Percentiles rank a stretch among this genome's conserved stretches.
phyloP scores from a whole-genome alignment of 192 early-diverging fungal genomes.

The Coemansia sp. region DNA sequence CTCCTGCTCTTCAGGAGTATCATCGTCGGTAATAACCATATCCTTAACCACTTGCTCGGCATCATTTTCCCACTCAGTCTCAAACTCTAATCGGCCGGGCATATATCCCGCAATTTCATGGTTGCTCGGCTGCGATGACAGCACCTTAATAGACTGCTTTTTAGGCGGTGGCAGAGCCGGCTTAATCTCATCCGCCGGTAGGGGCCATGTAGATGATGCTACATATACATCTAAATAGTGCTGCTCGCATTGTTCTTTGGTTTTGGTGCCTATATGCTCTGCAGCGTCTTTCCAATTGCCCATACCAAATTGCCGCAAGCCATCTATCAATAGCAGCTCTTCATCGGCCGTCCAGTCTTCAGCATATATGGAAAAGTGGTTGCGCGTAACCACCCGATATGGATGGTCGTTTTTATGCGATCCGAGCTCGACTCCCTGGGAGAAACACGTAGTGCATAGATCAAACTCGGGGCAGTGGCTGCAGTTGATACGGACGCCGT shows the following conservation, averaged over 20 bases:
- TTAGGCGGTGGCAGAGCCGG: slow-evolving; percentile 17
- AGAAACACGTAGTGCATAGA: slow-evolving; percentile 93
- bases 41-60: slow-evolving; percentile 95
- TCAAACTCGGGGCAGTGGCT: slow-evolving; percentile 85
- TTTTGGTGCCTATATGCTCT: slow-evolving; percentile 89
- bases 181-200: slow-evolving; percentile 69
- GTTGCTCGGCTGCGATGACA: slow-evolving; percentile 82
- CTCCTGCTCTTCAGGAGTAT: slow-evolving; percentile 81
- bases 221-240: slow-evolving; percentile 90
- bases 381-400: slow-evolving; percentile 77
- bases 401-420: slow-evolving; percentile 80
- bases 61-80: slow-evolving; percentile 94
- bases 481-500: slow-evolving; percentile 85
- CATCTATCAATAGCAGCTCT: slow-evolving; percentile 90
- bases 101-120: slow-evolving; percentile 98
- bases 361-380: slow-evolving; percentile 82
- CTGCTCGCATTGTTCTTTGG: slow-evolving; percentile 78
- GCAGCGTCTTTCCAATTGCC: slow-evolving; percentile 97
- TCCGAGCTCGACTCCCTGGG: slow-evolving; percentile 73
- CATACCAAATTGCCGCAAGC: slow-evolving; percentile 85
- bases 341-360: slow-evolving; percentile 94
- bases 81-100: slow-evolving; percentile 95
- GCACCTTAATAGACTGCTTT: slow-evolving; percentile 53
- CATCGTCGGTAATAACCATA: slow-evolving; percentile 85
- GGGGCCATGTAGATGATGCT: slow-evolving; percentile 71